Evolutionary conservation across 148 eudicot genomes (phyloP).

Genomic region (Vaccinium corymbosum): DNA sequence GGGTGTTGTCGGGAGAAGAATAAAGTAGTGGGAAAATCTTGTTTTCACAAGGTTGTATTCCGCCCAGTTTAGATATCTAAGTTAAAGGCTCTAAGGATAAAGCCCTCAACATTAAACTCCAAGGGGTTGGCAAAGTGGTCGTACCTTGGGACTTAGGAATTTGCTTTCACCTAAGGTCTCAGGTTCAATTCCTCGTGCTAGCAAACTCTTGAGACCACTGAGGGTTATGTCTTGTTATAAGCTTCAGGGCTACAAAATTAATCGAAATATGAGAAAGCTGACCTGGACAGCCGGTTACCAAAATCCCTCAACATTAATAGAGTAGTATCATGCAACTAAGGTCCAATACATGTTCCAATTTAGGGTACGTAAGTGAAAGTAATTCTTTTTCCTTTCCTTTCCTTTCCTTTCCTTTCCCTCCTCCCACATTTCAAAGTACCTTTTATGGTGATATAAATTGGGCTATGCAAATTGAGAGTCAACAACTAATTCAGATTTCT

Average conservation of each 20-base stretch:
- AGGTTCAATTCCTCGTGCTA: no score
- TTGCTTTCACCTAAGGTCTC: no score
- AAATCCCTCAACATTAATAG: not conserved
- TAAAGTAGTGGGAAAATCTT: no score
- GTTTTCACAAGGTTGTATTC: no score
- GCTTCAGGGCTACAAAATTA: no score
- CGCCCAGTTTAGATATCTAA: not conserved
- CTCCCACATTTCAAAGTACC: not conserved
- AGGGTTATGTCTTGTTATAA: no score
- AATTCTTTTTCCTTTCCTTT: not conserved
- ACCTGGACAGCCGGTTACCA: not conserved
- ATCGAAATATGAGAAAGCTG: no score
- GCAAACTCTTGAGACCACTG: no score
- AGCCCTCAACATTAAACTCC: not conserved
- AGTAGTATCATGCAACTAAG: not conserved
- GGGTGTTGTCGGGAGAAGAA: no score
- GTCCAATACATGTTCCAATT: not conserved
- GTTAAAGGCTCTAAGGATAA: not conserved
- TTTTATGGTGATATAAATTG: not conserved
- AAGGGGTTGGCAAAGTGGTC: no score
- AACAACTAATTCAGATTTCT: constrained; percentile 14
- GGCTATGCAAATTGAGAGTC: not conserved
- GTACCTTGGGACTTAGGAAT: no score
- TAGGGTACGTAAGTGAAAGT: not conserved
- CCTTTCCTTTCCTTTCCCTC: not conserved